Base-by-base conservation (phyloP, 192 early-diverging fungal species). In the Obelidium mucronatum region DNA sequence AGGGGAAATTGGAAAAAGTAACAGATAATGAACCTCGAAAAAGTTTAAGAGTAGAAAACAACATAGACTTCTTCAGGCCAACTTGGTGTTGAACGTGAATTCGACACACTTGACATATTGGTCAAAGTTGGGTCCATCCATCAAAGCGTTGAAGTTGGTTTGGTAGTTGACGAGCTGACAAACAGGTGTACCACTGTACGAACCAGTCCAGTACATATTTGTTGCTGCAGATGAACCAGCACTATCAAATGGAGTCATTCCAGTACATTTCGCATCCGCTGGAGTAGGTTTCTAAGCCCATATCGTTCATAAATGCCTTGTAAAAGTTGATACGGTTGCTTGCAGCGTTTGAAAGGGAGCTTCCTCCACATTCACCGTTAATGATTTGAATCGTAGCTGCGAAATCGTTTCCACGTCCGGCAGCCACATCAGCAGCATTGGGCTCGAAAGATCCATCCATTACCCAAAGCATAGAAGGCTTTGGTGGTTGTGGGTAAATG, bases 331-430 rank as follows among this genome's bases (percentile, higher is more conserved):
- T 60, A 13, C 58, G 8, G 58, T 60, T 60, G 24, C 33, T 26
- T 13, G 58, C 58, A 60, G 58, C 58, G 33, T 26, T 33, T 48
- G 44, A 48, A 60, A 31, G 24, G 13, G 44, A 48, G 8, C 44
- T 15, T 1, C 58, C 70, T 2, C 17, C 55, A 39, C 70, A 73
- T 26, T 73, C 70, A 11, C 70, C 58, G 70, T 73, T 73, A 44
- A 73, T 73, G 70, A 73, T 73, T 44, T 73, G 55, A 35, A 73
- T 73, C 6, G 70, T 73, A 28, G 55, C 17, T n/a, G 70, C 33
- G 39, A 73, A 73, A 33, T 56, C 37, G 37, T 73, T 73, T 5
- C 33, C 40, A 22, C 53, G 53, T 17, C 70, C 70, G 2, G 55
- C 55, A 30, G 55, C 37, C 24, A 60, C 36, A 31, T 73, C 70